Evolutionary conservation across 352 stramenopile genomes (phyloP), one percentile per base, ranked within the genome.

Genomic region (Aphanomyces stellatus): DNA sequence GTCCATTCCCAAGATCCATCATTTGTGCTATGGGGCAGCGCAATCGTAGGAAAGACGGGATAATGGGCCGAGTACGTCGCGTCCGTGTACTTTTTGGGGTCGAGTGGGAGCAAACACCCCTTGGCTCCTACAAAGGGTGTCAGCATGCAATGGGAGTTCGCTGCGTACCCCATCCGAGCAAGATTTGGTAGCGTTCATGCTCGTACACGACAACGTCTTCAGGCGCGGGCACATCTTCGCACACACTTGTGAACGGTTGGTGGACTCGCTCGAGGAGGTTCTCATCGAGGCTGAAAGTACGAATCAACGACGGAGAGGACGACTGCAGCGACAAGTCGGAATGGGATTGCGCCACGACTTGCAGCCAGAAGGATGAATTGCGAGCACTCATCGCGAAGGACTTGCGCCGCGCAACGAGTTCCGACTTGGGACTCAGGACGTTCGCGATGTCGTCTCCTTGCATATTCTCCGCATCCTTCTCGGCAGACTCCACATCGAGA

Each of bases 81-180:
- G 83, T 61, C 69, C 63, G 85, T 79, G 70, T 85, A 89, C 68
- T 89, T 88, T 53, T 74, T 75, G 0, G 82, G 82, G 62, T 91
- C 82, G 35, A 91, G 67, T 28, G 82, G 82, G 43, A 91, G 66
- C 53, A 91, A 75, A 43, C 88, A 80, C 41, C 82, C 82, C 61
- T 85, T 89, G 22, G 80, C 78, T n/a, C 82, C 60, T 67, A 67
- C 25, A n/a, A n/a, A n/a, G n/a, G n/a, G n/a, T n/a, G 49, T 19
- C 6, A 6, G 13, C 30, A 13, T 19, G 15, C 28, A 15, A n/a
- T 57, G 49, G 19, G 34, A 49, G n/a, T 34, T 13, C 2, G 27
- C 17, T 19, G n/a, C 30, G 41, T 57, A 67, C 60, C 82, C 82
- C 82, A 91, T 24, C 82, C 79, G 17, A 91, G 71, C 35, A 91